Evolutionary conservation across 2,329 filamentous ascomycete species (phyloP).

Genomic region (Fusarium tuaranense): DNA sequence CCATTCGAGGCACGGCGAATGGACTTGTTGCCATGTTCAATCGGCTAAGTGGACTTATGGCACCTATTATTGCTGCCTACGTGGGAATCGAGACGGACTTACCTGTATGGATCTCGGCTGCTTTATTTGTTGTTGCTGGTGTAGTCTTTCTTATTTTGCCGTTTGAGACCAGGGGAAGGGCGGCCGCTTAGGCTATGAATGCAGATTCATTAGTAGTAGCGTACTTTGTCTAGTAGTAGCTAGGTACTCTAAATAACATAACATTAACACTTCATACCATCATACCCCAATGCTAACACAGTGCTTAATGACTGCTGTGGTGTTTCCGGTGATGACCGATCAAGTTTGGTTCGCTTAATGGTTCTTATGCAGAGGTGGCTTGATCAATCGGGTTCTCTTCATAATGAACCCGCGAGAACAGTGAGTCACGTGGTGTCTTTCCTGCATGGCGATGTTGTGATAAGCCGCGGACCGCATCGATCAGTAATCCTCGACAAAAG

Average conservation of each 20-base stretch:
- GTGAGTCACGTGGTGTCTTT: not conserved
- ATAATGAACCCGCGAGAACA: not conserved
- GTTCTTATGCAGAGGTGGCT: not conserved
- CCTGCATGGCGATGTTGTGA: not conserved
- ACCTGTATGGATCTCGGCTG: slow-evolving; percentile 58
- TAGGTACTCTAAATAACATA: too few species aligned
- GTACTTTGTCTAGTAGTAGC: not conserved
- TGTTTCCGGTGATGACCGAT: too few species aligned
- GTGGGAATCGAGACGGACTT: slow-evolving; percentile 53
- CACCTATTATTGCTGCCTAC: slow-evolving; percentile 57
- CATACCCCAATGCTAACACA: too few species aligned
- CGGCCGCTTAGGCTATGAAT: slow-evolving; percentile 4
- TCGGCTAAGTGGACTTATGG: slow-evolving; percentile 53
- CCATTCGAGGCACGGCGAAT: slow-evolving; percentile 64
- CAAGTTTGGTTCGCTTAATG: too few species aligned
- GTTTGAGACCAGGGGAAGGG: slow-evolving; percentile 55
- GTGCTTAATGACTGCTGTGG: too few species aligned
- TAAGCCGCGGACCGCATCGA: not conserved
- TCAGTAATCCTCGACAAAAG: not conserved
- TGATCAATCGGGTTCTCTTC: not conserved
- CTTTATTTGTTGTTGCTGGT: slow-evolving; percentile 57
- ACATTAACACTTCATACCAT: too few species aligned
- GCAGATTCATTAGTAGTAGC: not conserved
- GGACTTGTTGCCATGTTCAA: slow-evolving; percentile 56
- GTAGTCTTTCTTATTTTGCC: slow-evolving; percentile 56